Conservation (phyloP, 2,329 filamentous ascomycete genomes). For the Colletotrichum filicis region DNA sequence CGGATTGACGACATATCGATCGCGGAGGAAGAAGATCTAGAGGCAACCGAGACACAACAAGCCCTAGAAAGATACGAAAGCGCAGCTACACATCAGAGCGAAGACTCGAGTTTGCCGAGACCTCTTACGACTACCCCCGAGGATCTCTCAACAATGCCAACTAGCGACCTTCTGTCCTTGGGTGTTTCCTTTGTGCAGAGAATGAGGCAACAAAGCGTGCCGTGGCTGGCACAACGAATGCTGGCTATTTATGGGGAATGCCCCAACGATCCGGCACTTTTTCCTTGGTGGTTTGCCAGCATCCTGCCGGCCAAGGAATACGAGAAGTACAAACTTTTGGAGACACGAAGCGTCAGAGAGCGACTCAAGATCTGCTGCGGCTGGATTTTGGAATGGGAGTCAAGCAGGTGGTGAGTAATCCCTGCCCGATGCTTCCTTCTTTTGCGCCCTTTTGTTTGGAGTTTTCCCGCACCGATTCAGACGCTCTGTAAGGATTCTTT, state of each 20-base stretch:
- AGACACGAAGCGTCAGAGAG: slow-evolving; percentile 80
- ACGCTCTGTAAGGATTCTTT: not conserved
- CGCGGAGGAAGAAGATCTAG: slow-evolving; percentile 81
- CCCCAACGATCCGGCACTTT: slow-evolving; percentile 78
- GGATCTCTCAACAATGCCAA: slow-evolving; percentile 70
- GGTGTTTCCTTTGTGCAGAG: slow-evolving; percentile 74
- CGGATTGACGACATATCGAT: slow-evolving; percentile 84
- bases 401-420: slow-evolving; percentile 73
- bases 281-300: slow-evolving; percentile 92
- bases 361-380: slow-evolving; percentile 83
- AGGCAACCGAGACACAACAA: slow-evolving; percentile 71
- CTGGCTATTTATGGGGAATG: slow-evolving; percentile 81
- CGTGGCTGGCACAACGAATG: slow-evolving; percentile 80
- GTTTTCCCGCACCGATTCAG: slow-evolving; percentile 2
- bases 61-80: slow-evolving; percentile 21
- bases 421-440: not conserved
- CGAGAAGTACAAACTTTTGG: slow-evolving; percentile 82
- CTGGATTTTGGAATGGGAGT: slow-evolving; percentile 82
- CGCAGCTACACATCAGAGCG: slow-evolving; percentile 25
- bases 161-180: slow-evolving; percentile 74
- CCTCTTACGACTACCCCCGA: slow-evolving; percentile 36
- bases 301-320: slow-evolving; percentile 81
- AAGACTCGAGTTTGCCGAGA: slow-evolving; percentile 3
- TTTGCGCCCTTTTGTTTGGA: not conserved
- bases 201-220: slow-evolving; percentile 75